phyloP scores from a whole-genome alignment of 495 filamentous ascomycete species.

The Pyrenula massariospora region DNA sequence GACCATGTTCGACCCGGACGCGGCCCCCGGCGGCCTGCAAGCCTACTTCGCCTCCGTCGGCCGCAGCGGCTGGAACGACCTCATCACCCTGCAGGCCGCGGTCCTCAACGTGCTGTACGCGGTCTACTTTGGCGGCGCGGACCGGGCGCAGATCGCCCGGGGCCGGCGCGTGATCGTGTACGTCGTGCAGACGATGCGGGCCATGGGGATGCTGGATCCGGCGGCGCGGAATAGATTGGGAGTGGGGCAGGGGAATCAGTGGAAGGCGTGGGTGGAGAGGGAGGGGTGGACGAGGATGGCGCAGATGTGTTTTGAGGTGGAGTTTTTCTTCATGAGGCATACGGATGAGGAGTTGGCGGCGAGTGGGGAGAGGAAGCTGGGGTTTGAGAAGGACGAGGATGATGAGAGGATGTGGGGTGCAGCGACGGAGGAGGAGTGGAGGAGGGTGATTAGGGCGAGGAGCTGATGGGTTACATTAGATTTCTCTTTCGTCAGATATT shows the following conservation, averaged over 20 bases:
- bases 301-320: background rate
- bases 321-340: background rate
- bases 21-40: background rate
- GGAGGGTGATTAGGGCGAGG: background rate
- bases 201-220: background rate
- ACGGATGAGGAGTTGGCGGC: background rate
- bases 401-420: background rate
- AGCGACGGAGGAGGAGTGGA: background rate
- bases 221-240: background rate
- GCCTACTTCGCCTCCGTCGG: background rate
- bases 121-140: background rate
- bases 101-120: background rate
- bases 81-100: background rate
- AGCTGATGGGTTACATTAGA: too few species aligned
- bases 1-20: background rate
- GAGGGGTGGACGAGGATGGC: background rate
- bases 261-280: background rate
- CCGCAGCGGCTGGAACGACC: background rate
- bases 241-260: background rate
- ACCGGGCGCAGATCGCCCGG: background rate
- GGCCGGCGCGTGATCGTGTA: background rate
- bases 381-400: background rate
- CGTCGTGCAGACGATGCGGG: background rate
- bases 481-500: too few species aligned
- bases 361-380: background rate